Conservation (phyloP, 371 early-diverging fungal species). For the Gilbertella persicaria region DNA sequence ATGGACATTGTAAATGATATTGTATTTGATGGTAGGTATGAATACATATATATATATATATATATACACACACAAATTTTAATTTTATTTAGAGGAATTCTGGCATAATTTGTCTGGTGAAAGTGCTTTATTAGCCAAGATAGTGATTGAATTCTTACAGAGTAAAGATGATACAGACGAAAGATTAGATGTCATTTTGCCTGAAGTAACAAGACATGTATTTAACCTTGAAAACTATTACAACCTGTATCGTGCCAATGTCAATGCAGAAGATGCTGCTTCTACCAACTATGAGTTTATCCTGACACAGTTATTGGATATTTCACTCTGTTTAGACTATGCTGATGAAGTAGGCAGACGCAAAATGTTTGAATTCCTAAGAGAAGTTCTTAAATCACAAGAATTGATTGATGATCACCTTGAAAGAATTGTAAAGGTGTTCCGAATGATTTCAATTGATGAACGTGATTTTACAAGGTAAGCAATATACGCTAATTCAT, state of each 20-base stretch:
- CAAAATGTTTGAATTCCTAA: slow-evolving; percentile 74
- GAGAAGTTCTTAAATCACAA: slow-evolving; percentile 72
- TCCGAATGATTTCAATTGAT: slow-evolving; percentile 72
- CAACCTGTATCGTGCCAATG: slow-evolving; percentile 41
- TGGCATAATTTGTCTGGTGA: slow-evolving; percentile 82
- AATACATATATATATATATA: background rate
- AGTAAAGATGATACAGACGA: slow-evolving; percentile 55
- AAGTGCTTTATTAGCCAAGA: slow-evolving; percentile 74
- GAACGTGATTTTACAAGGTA: slow-evolving; percentile 87
- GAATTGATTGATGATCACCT: slow-evolving; percentile 76
- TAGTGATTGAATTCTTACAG: slow-evolving; percentile 56
- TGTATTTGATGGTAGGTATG: slow-evolving; percentile 52
- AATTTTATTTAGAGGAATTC: slow-evolving; percentile 52
- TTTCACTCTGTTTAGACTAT: slow-evolving; percentile 78
- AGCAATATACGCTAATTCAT: background rate
- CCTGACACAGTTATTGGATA: slow-evolving; percentile 73
- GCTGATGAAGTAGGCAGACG: slow-evolving; percentile 87
- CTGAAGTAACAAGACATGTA: slow-evolving; percentile 74
- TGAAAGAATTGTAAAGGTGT: slow-evolving; percentile 67
- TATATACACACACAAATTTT: background rate
- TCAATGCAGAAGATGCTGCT: background rate
- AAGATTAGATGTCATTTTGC: slow-evolving; percentile 68
- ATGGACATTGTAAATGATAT: slow-evolving; percentile 67
- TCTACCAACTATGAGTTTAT: slow-evolving; percentile 63
- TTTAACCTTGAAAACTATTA: slow-evolving; percentile 70